Conservation (phyloP, 1,139 yeast species). For the Blastobotrys malaysiensis region DNA sequence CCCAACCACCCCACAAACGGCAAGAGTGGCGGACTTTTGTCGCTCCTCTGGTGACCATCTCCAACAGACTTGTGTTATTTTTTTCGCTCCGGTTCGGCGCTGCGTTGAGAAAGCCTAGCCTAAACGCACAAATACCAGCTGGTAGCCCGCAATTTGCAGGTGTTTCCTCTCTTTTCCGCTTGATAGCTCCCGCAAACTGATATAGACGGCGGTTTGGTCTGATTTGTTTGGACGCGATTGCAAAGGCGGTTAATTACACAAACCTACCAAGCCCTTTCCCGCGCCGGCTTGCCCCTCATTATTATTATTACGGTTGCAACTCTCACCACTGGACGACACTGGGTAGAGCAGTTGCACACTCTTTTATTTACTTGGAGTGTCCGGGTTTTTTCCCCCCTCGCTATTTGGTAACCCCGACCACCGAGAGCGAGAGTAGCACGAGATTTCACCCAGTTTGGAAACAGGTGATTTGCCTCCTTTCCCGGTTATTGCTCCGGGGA, state of each 20-base stretch:
- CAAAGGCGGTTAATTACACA: not conserved
- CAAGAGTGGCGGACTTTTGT: not conserved
- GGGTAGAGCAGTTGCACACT: too few species aligned
- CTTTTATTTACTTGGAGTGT: too few species aligned
- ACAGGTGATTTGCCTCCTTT: not conserved
- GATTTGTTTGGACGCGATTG: too few species aligned
- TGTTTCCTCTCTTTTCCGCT: not conserved
- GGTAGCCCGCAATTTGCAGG: not conserved
- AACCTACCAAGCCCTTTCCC: not conserved
- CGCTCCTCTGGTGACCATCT: not conserved
- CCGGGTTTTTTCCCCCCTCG: too few species aligned
- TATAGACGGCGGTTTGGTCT: too few species aligned
- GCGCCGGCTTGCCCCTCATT: not conserved
- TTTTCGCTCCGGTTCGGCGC: not conserved
- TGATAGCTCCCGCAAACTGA: too few species aligned
- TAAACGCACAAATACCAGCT: not conserved
- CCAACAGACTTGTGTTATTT: not conserved
- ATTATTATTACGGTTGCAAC: too few species aligned
- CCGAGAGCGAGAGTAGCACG: too few species aligned
- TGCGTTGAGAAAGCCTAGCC: not conserved
- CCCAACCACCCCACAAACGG: slow-evolving; percentile 1
- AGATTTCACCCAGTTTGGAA: not conserved
- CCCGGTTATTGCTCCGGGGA: not conserved
- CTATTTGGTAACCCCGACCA: too few species aligned
- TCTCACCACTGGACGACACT: too few species aligned